Evolutionary conservation across 805 yeast genomes (phyloP), one percentile per base, ranked within the genome.

Genomic region (Candida takata): DNA sequence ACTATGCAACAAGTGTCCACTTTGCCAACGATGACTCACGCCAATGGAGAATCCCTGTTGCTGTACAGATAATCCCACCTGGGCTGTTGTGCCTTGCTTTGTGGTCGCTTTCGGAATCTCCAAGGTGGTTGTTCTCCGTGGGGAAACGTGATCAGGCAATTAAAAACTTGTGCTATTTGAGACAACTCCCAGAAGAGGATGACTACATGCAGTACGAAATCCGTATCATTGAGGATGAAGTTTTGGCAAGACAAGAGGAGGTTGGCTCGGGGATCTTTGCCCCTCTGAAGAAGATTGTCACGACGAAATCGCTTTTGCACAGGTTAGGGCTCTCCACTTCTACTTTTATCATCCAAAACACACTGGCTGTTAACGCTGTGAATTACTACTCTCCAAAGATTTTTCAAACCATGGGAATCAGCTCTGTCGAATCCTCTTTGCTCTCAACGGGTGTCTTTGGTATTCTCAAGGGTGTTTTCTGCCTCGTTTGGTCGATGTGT

Each of bases 361-460:
- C 70, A 16, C 62, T 62, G 38, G 75, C 76, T 25, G 67, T 72
- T 45, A 64, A 69, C 42, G 72, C 74, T 27, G 60, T 71, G 34
- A 69, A 66, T 30, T 73, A 73, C 49, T 73, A 72, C 49, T 69
- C 77, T n/a, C 75, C 75, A 17, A 61, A 65, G 8, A 60, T 73
- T 29, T 70, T 72, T 54, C 56, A 63, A 41, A 61, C 73, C 4
- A 59, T 72, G 38, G 78, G 79, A 13, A 62, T 72, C 14, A 51
- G 51, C 24, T 70, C 74, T 2, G 50, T 65, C 7, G 58, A 65
- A 32, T 65, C 74, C 1, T 64, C 67, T 3, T 58, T 73, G 29
- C 60, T 69, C 14, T 69, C 77, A 4, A 71, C 77, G 7, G 78
- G 78, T 35, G 55, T 72, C 36, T 71, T 70, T 51, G 79, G 78